phyloP scores from a whole-genome alignment of 2,329 filamentous ascomycete genomes.

The Venturia effusa region DNA sequence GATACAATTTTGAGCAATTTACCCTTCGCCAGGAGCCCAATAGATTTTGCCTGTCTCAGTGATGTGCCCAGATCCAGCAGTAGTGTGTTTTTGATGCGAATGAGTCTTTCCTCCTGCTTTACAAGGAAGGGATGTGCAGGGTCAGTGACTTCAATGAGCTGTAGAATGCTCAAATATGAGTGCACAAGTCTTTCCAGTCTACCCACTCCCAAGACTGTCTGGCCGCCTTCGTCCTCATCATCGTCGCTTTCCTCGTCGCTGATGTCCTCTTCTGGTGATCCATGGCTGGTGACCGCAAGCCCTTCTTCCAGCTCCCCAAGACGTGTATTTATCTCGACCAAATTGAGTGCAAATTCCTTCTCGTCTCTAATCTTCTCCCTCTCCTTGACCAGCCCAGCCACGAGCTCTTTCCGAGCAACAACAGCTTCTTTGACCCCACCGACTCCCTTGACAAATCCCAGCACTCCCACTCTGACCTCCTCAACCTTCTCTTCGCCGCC shows the following conservation, averaged over 20 bases:
- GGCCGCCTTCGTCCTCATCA: constrained; percentile 17
- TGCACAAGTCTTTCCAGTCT: constrained; percentile 45
- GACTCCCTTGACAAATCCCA: constrained; percentile 77
- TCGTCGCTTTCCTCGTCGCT: constrained; percentile 24
- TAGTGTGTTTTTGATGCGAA: constrained; percentile 49
- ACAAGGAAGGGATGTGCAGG: constrained; percentile 52
- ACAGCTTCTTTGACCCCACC: constrained; percentile 62
- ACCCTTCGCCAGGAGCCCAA: constrained; percentile 27
- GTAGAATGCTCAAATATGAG: constrained; percentile 46
- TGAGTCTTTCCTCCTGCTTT: constrained; percentile 44
- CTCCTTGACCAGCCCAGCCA: constrained; percentile 52
- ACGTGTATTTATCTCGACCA: constrained; percentile 58
- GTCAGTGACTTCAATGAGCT: constrained; percentile 40
- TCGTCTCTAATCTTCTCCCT: constrained; percentile 51
- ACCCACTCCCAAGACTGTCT: constrained; percentile 1
- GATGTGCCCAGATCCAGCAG: constrained; percentile 54
- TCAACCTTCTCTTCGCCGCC: constrained; percentile 89
- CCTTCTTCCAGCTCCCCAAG: constrained; percentile 52
- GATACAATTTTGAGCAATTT: constrained; percentile 45
- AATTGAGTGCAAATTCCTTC: constrained; percentile 49
- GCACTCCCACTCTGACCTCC: constrained; percentile 73
- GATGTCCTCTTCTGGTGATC: constrained; percentile 15
- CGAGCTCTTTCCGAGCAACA: constrained; percentile 49
- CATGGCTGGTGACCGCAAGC: constrained; percentile 41
- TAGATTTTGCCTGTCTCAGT: constrained; percentile 43